phyloP scores from a whole-genome alignment of 2,329 filamentous ascomycete genomes.

The Leptographium galeiforme region DNA sequence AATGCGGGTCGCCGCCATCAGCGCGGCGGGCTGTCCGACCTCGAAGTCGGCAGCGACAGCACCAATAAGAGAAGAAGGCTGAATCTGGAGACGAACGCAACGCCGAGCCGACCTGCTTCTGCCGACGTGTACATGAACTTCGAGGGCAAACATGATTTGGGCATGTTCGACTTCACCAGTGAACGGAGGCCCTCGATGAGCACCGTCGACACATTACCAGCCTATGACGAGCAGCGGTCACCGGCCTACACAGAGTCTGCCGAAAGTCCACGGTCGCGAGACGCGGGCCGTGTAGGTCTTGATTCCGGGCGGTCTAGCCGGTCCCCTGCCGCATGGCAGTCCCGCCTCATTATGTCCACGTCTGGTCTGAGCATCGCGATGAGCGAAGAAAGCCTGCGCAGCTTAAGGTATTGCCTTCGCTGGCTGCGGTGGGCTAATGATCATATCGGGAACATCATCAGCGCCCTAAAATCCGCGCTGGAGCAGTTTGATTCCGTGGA shows the following conservation, averaged over 20 bases:
- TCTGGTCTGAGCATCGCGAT: conserved; percentile 85
- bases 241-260: conserved; percentile 57
- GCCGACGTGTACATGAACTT: not conserved
- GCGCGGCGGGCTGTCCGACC: conserved; percentile 27
- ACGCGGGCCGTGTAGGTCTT: not conserved
- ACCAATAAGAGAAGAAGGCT: conserved; percentile 40
- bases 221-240: conserved; percentile 67
- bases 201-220: conserved; percentile 62
- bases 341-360: conserved; percentile 75
- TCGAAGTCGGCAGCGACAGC: conserved; percentile 24
- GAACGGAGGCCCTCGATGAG: conserved; percentile 51
- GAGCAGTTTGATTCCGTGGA: conserved; percentile 62
- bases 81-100: not conserved
- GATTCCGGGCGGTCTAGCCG: conserved; percentile 1
- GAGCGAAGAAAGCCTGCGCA: conserved; percentile 74
- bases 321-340: conserved; percentile 48
- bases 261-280: conserved; percentile 5
- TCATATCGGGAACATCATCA: conserved; percentile 63
- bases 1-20: conserved; percentile 41
- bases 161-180: conserved; percentile 14
- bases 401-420: conserved; percentile 69
- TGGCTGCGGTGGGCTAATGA: conserved; percentile 73
- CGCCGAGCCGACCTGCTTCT: not conserved
- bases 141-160: not conserved
- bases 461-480: conserved; percentile 59